Conservation (phyloP, 495 filamentous ascomycete species). For the Penicillium arizonense region DNA sequence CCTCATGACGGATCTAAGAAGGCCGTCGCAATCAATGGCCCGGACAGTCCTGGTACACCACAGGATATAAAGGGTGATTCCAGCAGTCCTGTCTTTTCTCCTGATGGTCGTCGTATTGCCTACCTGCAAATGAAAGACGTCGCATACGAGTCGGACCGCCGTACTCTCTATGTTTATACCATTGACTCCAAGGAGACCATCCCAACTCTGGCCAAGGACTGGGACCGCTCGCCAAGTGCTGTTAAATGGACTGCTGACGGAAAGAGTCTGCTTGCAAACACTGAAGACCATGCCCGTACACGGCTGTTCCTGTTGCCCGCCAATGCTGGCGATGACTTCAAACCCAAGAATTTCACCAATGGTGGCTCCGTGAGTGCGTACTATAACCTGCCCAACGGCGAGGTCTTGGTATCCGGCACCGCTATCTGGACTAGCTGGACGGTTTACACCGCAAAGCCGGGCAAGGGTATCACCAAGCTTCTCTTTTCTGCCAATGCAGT, state of each 20-base stretch:
- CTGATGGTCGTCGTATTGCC: constrained; percentile 33
- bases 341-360: constrained; percentile 32
- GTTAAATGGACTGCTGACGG: constrained; percentile 37
- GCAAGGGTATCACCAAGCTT: constrained; percentile 22
- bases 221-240: constrained; percentile 38
- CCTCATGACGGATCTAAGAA: constrained; percentile 35
- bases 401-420: constrained; percentile 32
- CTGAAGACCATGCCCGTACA: constrained; percentile 29
- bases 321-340: constrained; percentile 28
- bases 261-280: constrained; percentile 27
- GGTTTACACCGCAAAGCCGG: constrained; percentile 30
- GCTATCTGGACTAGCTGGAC: constrained; percentile 35
- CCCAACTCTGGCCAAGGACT: constrained; percentile 30
- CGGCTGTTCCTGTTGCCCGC: constrained; percentile 34
- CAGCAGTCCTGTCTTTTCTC: constrained; percentile 36
- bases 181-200: constrained; percentile 30
- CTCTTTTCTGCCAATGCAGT: constrained; percentile 36
- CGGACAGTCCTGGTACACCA: constrained; percentile 24
- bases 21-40: constrained; percentile 35
- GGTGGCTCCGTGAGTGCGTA: constrained; percentile 22
- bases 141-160: constrained; percentile 36
- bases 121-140: constrained; percentile 43
- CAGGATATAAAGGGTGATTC: constrained; percentile 33
- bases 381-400: constrained; percentile 30
- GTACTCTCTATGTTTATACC: constrained; percentile 34